Conservation (phyloP, 192 early-diverging fungal genomes). For the Phlyctochytrium arcticum region DNA sequence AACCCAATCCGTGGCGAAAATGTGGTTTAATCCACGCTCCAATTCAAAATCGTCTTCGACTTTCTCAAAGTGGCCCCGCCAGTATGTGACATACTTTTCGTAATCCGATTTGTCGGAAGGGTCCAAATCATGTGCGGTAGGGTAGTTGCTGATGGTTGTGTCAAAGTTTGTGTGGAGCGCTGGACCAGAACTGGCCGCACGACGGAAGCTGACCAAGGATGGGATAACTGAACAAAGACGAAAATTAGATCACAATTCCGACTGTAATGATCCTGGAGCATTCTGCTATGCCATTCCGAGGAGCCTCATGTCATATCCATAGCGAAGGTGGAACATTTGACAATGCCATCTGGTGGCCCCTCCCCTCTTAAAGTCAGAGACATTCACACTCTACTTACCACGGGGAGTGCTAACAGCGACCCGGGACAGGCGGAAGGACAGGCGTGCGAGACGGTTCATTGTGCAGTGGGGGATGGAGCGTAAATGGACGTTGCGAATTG, state of each 20-base stretch:
- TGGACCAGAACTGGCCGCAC: neutral
- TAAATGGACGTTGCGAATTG: no score
- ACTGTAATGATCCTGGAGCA: no score
- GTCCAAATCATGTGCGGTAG: conserved; percentile 42
- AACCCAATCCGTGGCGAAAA: conserved; percentile 93
- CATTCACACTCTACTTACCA: neutral
- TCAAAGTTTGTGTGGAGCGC: conserved; percentile 20
- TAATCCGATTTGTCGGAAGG: conserved; percentile 47
- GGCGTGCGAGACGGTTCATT: conserved; percentile 14
- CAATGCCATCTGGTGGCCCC: no score
- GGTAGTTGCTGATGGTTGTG: conserved; percentile 23
- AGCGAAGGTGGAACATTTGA: no score
- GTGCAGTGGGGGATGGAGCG: neutral
- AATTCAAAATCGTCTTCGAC: conserved; percentile 96
- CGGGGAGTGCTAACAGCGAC: neutral
- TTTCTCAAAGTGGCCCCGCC: conserved; percentile 46
- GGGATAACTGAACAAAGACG: no score
- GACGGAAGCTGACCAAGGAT: no score
- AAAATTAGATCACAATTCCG: no score
- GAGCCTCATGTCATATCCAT: no score
- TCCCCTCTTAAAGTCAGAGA: no score
- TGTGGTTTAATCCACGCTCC: conserved; percentile 96
- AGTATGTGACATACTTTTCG: conserved; percentile 48
- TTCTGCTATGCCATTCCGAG: no score
- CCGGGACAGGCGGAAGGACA: neutral